A percentile compares a stretch with the other conserved stretches of the same genome.
Evolutionary conservation across 2,329 filamentous ascomycete species (phyloP).

Genomic region (Plenodomus tracheiphilus): DNA sequence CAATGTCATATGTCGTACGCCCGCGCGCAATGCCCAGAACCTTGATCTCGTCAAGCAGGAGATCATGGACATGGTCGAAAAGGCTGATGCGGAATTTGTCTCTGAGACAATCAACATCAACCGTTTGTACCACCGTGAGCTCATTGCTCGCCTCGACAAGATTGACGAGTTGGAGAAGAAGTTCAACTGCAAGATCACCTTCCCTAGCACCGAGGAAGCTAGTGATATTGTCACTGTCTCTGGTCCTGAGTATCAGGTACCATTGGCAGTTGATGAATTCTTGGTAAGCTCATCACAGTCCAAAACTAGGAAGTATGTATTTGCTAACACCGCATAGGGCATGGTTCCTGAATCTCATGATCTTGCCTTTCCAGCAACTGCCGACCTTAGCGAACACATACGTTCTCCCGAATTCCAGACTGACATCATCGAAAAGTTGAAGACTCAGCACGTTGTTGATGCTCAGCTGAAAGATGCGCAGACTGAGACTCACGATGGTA

Average conservation of each 20-base stretch:
- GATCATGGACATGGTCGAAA: slow-evolving; percentile 99
- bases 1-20: slow-evolving; percentile 97
- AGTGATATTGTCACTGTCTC: slow-evolving; percentile 96
- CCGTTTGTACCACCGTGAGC: slow-evolving; percentile 90
- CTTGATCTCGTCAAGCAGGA: slow-evolving; percentile 97
- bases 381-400: slow-evolving; percentile 78
- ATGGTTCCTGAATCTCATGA: slow-evolving; percentile 98
- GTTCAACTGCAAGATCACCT: slow-evolving; percentile 99
- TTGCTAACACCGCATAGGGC: slow-evolving; percentile 60
- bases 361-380: slow-evolving; percentile 76
- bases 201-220: slow-evolving; percentile 95
- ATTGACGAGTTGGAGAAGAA: slow-evolving; percentile 97
- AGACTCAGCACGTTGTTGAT: slow-evolving; percentile 89
- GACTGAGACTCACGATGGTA: slow-evolving; percentile 45
- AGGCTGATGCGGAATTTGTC: slow-evolving; percentile 95
- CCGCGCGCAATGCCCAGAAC: slow-evolving; percentile 94
- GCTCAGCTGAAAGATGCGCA: slow-evolving; percentile 67
- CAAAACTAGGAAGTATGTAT: neutral
- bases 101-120: slow-evolving; percentile 93
- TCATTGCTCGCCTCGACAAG: slow-evolving; percentile 83
- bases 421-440: slow-evolving; percentile 81
- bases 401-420: slow-evolving; percentile 78
- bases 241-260: slow-evolving; percentile 96
- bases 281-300: slow-evolving; percentile 57
- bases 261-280: slow-evolving; percentile 93